Conservation (phyloP, 441 rosid species). For the Theobroma grandiflorum region DNA sequence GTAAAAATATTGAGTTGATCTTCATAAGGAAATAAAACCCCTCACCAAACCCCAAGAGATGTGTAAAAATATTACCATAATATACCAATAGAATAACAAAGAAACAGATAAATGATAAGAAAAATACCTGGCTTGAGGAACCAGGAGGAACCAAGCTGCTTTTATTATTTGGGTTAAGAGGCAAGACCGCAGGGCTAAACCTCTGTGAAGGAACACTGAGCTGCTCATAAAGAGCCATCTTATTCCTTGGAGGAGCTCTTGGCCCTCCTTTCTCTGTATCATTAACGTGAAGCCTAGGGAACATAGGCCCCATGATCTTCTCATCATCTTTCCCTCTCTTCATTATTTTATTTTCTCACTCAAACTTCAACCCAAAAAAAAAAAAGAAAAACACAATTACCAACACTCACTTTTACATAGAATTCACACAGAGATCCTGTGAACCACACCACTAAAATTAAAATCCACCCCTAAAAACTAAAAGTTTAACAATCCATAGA, state of each 20-base stretch:
- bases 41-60: conserved; percentile 2
- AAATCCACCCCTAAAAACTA: conserved; percentile 23
- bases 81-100: conserved; percentile 8
- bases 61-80: background rate
- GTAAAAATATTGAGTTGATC: background rate
- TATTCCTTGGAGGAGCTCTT: conserved; percentile 96
- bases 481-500: conserved; percentile 1
- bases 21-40: background rate
- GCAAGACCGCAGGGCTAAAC: conserved; percentile 49
- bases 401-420: background rate
- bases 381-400: background rate
- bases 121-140: conserved; percentile 64
- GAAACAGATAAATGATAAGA: conserved; percentile 15
- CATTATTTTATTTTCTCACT: conserved; percentile 46
- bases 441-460: conserved; percentile 10
- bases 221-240: conserved; percentile 98
- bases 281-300: conserved; percentile 89
- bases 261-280: conserved; percentile 92
- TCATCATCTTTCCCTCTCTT: conserved; percentile 76
- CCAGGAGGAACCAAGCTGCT: conserved; percentile 50
- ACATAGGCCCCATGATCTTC: conserved; percentile 75
- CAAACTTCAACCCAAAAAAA: conserved; percentile 3
- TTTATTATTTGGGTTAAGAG: conserved; percentile 37
- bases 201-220: conserved; percentile 86
- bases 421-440: background rate